phyloP scores from a whole-genome alignment of 1,284 basidiomycete genomes.

The Ceratorhiza oryzae-sativae region DNA sequence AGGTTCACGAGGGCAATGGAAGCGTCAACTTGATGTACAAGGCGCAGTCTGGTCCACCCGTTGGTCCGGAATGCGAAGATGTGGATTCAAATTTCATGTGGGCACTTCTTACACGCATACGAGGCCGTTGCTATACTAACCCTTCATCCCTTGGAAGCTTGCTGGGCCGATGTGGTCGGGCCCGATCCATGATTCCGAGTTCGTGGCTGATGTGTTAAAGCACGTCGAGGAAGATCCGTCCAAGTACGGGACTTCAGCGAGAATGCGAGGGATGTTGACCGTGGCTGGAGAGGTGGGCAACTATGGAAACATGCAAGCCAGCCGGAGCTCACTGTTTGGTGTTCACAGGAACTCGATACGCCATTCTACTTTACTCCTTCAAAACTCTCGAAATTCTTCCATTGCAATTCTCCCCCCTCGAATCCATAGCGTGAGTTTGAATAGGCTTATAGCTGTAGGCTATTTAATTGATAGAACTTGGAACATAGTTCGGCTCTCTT shows the following conservation, averaged over 20 bases:
- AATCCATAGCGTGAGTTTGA: conserved; percentile 71
- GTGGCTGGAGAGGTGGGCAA: conserved; percentile 88
- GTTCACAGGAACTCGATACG: conserved; percentile 71
- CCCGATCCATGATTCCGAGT: conserved; percentile 79
- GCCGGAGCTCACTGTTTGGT: background rate
- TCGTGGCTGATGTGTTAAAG: conserved; percentile 76
- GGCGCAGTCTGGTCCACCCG: conserved; percentile 74
- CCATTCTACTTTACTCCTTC: conserved; percentile 94
- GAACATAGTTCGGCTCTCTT: conserved; percentile 80
- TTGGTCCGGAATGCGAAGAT: conserved; percentile 78
- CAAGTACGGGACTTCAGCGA: conserved; percentile 77
- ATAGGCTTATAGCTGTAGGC: background rate
- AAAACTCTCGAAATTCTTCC: conserved; percentile 82
- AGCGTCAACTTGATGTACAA: conserved; percentile 70
- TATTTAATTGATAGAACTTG: background rate
- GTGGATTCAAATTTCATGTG: conserved; percentile 78
- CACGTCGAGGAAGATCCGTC: conserved; percentile 69
- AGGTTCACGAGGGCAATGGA: conserved; percentile 60
- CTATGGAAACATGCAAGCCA: conserved; percentile 42
- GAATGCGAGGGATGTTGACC: conserved; percentile 96
- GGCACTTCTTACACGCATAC: conserved; percentile 42
- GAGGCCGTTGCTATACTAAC: background rate
- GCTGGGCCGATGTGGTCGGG: conserved; percentile 98
- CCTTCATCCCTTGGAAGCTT: conserved; percentile 55
- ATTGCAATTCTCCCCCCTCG: conserved; percentile 80